Evolutionary conservation across 345 rosid genomes (phyloP).

Genomic region (Populus alba): DNA sequence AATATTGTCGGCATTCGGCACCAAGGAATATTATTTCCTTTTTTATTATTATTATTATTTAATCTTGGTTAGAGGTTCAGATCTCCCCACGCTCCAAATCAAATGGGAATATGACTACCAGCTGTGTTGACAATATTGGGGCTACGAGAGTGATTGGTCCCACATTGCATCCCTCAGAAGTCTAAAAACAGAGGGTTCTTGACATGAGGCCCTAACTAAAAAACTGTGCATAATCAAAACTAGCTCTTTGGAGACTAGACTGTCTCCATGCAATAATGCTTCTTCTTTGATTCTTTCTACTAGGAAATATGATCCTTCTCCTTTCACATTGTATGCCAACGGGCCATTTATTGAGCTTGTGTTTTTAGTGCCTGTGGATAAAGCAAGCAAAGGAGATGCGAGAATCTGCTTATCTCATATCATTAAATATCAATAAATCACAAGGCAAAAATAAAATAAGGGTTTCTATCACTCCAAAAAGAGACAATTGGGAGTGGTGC

Average conservation of each 20-base stretch:
- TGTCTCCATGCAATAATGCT: background rate
- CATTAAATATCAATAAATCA: too few species aligned
- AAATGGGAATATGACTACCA: background rate
- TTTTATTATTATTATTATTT: background rate
- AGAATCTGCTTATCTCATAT: too few species aligned
- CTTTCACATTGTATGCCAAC: background rate
- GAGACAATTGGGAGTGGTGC: background rate
- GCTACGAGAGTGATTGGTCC: slow-evolving; percentile 5
- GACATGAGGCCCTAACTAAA: slow-evolving; percentile 1
- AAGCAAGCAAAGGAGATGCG: too few species aligned
- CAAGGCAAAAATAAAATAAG: too few species aligned
- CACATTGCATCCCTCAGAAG: background rate
- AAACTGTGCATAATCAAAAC: background rate
- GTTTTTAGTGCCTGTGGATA: background rate
- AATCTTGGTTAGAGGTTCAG: background rate
- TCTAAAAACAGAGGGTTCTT: background rate
- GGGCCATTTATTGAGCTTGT: background rate
- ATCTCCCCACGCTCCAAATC: background rate
- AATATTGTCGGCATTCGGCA: background rate
- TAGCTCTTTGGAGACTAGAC: slow-evolving; percentile 1
- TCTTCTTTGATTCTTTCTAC: background rate
- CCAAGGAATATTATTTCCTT: background rate
- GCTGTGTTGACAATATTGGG: background rate
- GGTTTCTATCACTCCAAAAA: too few species aligned
- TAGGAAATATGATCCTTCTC: background rate